Base-by-base conservation (phyloP, 306 rosid species). In the Erythrophleum fordii region DNA sequence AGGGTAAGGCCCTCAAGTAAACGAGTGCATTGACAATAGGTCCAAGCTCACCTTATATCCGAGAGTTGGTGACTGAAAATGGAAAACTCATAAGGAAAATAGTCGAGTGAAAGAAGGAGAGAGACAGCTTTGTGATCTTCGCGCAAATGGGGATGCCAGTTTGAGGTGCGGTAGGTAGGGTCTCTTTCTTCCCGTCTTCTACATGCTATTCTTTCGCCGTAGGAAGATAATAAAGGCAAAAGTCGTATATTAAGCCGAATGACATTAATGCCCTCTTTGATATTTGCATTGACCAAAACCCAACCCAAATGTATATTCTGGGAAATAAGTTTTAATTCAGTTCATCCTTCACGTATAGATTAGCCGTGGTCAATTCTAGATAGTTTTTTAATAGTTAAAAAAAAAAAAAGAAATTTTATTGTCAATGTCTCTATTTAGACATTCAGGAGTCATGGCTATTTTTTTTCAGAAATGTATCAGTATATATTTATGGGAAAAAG, bases 221-320 rank as follows among this genome's bases (percentile, higher is more conserved):
- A 8, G n/a, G 18, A 59, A 72, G 35, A 76, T 37, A 37, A 37
- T 9, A 49, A 49, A 72, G 46, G 64, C 23, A 22, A 22, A 42
- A 45, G 49, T 20, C 49, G 25, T 64, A 64, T 4, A 18, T 52
- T 42, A 22, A 35, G 6, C 45, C 35, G 5, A 68, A 39, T 68
- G 75, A 77, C 86, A 17, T 31, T 77, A 62, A 44, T 64, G 73
- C 80, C 83, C 85, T 75, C 68, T 1, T 0, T 4, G 51, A n/a
- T 5, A 37, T 39, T 18, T 14, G 35, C 35, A 11, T 35, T 73
- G 51, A 73, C 78, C 35, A 25, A 52, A 52, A 52, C 41, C 2
- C 23, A 18, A 0, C 6, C 18, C 5, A 14, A 29, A 35, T 1
- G 5, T 13, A 62, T 44, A 8, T 35, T 51, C 26, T 60, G 3